These are phyloP conservation scores for Boletales sp. DNA, from an alignment of 768 basidiomycete genomes.

Conservation along the genomic window DNA sequence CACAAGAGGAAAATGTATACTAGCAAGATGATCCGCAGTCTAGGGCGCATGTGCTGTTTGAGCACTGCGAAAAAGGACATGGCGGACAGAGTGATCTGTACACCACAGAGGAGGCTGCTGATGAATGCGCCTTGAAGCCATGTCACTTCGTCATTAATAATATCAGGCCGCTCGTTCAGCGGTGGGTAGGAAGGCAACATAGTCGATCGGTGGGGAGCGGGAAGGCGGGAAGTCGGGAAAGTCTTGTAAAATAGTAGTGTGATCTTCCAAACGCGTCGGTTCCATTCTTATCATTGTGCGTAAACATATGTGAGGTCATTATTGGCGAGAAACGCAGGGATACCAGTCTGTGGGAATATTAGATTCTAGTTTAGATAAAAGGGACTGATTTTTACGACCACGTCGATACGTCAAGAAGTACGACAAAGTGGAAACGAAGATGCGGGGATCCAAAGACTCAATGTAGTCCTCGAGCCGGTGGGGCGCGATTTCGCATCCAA, in stretches of 20 bases:
- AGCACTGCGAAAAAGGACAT: constrained; percentile 18
- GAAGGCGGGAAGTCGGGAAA: constrained; percentile 4
- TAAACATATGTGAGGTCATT: background rate
- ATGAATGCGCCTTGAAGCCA: constrained; percentile 24
- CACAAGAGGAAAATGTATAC: constrained; percentile 13
- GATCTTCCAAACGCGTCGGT: background rate
- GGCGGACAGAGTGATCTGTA: constrained; percentile 16
- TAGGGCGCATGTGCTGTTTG: constrained; percentile 7
- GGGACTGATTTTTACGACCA: background rate
- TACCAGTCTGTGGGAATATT: constrained; percentile 2
- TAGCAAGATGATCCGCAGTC: constrained; percentile 11
- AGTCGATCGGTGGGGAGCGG: background rate
- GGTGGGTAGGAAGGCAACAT: constrained; percentile 6
- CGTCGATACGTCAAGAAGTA: background rate
- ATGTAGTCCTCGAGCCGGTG: background rate
- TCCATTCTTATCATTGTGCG: constrained; percentile 6
- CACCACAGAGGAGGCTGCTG: constrained; percentile 17
- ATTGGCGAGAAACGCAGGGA: constrained; percentile 7
- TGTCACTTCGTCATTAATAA: constrained; percentile 6
- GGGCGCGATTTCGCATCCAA: background rate
- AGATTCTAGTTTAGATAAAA: background rate
- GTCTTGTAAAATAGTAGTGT: background rate
- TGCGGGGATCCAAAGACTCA: background rate
- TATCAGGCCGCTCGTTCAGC: background rate
- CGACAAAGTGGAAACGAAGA: background rate